Base-by-base conservation (phyloP, 2,329 filamentous ascomycete genomes). In the Alternaria angustiovoidea region DNA sequence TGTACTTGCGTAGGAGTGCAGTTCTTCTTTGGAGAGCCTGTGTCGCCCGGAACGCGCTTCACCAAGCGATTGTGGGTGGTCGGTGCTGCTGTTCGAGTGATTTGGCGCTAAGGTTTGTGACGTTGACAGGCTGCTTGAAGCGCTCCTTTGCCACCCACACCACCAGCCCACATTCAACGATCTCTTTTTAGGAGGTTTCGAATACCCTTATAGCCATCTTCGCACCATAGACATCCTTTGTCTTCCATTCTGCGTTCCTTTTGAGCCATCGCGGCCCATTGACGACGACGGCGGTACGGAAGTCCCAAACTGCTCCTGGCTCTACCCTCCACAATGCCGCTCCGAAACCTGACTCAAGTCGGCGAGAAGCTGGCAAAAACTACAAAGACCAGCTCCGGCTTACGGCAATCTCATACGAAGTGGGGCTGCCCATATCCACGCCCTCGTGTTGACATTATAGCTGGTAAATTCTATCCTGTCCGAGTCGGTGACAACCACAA, bases 131-230 rank as follows among this genome's bases (percentile, higher is more conserved):
- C 26, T 32, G 54, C 46, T 51, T 22, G 9, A 47, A 38, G 36
- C 24, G 30, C 36, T 41, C 58, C 36, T 43, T 42, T 20, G 38
- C 47, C 34, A 41, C 51, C 41, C 32, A 30, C 48, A 61, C 41
- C 47, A 61, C 12, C 42, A 44, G 30, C 43, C 26, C 54, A 53
- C 44, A 36, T 38, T 43, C n/a, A 53, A 39, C 48, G 38, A 57
- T 6, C 36, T 24, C 11, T 22, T 22, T 22, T 22, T 22, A 22
- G 20, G 20, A 22, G 20, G 20, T 22, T 22, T 22, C 20, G 20
- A 22, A 22, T 22, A 22, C 14, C 36, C 20, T 43, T 16, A 20
- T 30, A 28, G 14, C 3, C 6, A 11, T 36, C 16, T 24, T 18
- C 14, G 3, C 18, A 18, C 20, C 5, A 20, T 7, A 14, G 4